A percentile compares a stretch with the other conserved stretches of the same genome.
phyloP scores from a whole-genome alignment of 805 yeast species.

The Candida endomychidarum region DNA sequence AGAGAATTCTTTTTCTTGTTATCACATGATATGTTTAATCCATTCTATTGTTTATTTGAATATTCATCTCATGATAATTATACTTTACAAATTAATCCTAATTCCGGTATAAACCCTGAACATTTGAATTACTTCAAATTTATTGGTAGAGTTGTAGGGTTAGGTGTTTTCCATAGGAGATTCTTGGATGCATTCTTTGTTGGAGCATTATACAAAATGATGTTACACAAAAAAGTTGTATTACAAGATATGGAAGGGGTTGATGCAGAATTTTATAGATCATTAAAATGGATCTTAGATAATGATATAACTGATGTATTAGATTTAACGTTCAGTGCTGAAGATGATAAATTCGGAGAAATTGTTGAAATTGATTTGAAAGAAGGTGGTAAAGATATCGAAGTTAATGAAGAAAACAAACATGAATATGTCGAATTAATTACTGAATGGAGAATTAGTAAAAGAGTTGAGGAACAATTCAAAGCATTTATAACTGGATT shows the following conservation, averaged over 20 bases:
- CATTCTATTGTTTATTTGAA: slow-evolving; percentile 95
- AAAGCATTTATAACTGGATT: slow-evolving; percentile 96
- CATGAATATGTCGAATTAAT: slow-evolving; percentile 92
- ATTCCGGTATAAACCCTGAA: slow-evolving; percentile 95
- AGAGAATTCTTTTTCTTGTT: slow-evolving; percentile 95
- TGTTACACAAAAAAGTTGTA: slow-evolving; percentile 90
- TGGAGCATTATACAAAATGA: slow-evolving; percentile 97
- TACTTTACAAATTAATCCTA: slow-evolving; percentile 96
- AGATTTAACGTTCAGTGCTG: slow-evolving; percentile 84
- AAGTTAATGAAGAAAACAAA: slow-evolving; percentile 92
- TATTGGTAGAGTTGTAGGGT: slow-evolving; percentile 96
- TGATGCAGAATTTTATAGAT: slow-evolving; percentile 93
- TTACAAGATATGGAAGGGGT: slow-evolving; percentile 98
- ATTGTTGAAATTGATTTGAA: slow-evolving; percentile 85
- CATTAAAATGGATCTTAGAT: slow-evolving; percentile 92
- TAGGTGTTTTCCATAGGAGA: slow-evolving; percentile 97
- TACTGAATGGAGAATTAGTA: slow-evolving; percentile 93
- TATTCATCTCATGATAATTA: slow-evolving; percentile 98
- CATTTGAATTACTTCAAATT: slow-evolving; percentile 97
- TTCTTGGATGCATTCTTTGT: slow-evolving; percentile 98
- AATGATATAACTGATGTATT: slow-evolving; percentile 83
- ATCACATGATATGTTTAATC: slow-evolving; percentile 98
- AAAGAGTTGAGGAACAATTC: slow-evolving; percentile 93
- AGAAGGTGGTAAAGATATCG: slow-evolving; percentile 82
- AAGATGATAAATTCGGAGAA: slow-evolving; percentile 95